phyloP scores from a whole-genome alignment of 805 yeast genomes.

The Saccharomyces mikatae region DNA sequence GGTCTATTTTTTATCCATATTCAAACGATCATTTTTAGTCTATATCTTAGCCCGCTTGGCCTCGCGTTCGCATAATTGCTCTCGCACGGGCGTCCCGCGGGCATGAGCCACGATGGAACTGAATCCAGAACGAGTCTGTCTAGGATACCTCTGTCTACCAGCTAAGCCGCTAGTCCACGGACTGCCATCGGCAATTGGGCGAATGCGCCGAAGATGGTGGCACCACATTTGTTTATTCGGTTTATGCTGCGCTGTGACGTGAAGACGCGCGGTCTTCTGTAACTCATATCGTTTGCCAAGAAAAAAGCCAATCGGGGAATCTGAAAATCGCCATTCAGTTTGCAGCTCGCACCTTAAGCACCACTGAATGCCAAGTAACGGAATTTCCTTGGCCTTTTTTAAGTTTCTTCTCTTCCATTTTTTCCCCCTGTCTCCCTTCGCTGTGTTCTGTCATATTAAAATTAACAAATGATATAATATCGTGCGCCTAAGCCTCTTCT shows the following conservation, averaged over 20 bases:
- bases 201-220: background rate
- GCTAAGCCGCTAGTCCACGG: background rate
- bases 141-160: background rate
- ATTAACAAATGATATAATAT: background rate
- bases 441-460: background rate
- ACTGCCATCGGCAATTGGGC: background rate
- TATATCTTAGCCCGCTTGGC: background rate
- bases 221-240: background rate
- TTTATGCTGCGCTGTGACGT: background rate
- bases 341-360: background rate
- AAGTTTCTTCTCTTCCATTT: background rate
- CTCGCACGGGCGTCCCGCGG: background rate
- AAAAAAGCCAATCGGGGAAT: constrained; percentile 1
- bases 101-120: background rate
- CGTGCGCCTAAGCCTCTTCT: background rate
- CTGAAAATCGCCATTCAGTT: background rate
- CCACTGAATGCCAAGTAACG: background rate
- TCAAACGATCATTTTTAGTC: too few relatives aligned
- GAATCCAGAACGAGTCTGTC: background rate
- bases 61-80: background rate
- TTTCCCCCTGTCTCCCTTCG: background rate
- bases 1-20: background rate
- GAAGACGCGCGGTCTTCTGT: background rate
- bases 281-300: constrained; percentile 9
- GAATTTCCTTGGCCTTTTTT: background rate